Evolutionary conservation across 352 stramenopile genomes (phyloP).

Genomic region (Globisporangium radiosum): DNA sequence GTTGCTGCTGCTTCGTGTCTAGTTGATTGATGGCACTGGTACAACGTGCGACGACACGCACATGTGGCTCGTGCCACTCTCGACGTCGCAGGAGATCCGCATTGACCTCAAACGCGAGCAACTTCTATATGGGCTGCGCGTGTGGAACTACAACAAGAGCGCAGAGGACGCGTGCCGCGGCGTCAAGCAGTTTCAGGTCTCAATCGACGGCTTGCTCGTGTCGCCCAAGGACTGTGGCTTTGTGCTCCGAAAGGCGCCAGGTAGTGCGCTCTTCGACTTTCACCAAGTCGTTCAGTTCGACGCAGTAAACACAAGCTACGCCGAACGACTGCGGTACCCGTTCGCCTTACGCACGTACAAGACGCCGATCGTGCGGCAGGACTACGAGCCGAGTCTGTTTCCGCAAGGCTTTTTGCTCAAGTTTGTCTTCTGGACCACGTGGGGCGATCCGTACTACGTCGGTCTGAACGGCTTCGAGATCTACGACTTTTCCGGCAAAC

Average conservation of each 20-base stretch:
- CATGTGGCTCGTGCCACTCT: constrained; percentile 85
- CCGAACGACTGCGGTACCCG: constrained; percentile 34
- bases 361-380: constrained; percentile 69
- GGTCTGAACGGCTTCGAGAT: constrained; percentile 79
- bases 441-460: constrained; percentile 82
- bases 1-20: not conserved
- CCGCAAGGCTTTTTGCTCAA: constrained; percentile 85
- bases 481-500: constrained; percentile 47
- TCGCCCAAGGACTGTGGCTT: constrained; percentile 47
- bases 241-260: constrained; percentile 77
- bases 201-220: constrained; percentile 42
- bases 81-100: constrained; percentile 29
- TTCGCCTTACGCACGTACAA: constrained; percentile 47
- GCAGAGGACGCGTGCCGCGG: constrained; percentile 62
- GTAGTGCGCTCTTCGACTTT: constrained; percentile 64
- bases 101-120: constrained; percentile 57
- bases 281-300: constrained; percentile 53
- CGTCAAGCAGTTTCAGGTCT: constrained; percentile 50
- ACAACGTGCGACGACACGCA: constrained; percentile 85
- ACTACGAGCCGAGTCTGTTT: constrained; percentile 82
- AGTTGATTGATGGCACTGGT: constrained; percentile 79
- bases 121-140: constrained; percentile 48
- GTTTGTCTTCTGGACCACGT: constrained; percentile 71
- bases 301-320: constrained; percentile 16
- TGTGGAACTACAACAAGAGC: constrained; percentile 86